Evolutionary conservation across 257 asterid genomes (phyloP).

Genomic region (Dorcoceras hygrometricum): DNA sequence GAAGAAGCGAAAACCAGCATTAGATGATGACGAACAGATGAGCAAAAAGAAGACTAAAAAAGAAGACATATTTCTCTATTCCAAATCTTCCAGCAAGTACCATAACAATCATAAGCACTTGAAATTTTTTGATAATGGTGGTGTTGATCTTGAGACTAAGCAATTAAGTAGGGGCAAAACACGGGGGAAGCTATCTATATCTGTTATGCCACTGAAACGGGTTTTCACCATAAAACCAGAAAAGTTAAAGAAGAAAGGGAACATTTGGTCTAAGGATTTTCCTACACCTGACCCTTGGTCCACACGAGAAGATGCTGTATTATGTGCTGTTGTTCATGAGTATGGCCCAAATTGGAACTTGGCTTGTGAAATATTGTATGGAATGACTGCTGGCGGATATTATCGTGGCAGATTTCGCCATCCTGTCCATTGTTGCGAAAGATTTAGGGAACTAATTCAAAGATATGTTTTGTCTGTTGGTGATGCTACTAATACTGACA

Average conservation of each 20-base stretch:
- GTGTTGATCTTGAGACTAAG: constrained; percentile 53
- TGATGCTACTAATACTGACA: constrained; percentile 66
- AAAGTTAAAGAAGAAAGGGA: constrained; percentile 69
- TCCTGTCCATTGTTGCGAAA: constrained; percentile 89
- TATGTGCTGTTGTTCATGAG: constrained; percentile 80
- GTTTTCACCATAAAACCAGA: constrained; percentile 72
- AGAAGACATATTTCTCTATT: constrained; percentile 32
- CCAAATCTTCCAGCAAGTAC: constrained; percentile 46
- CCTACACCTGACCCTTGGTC: constrained; percentile 84
- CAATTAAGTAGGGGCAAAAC: constrained; percentile 51
- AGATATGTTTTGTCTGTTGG: constrained; percentile 63
- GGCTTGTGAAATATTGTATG: constrained; percentile 75
- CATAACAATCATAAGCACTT: constrained; percentile 47
- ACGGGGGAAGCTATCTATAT: constrained; percentile 66
- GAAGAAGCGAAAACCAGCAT: constrained; percentile 60
- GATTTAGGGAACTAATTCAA: constrained; percentile 86
- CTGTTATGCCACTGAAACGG: constrained; percentile 65
- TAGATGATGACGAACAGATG: constrained; percentile 54
- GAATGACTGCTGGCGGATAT: constrained; percentile 71
- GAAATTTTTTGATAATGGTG: constrained; percentile 43
- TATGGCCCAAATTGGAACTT: constrained; percentile 91
- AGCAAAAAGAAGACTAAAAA: constrained; percentile 65
- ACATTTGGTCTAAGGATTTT: constrained; percentile 56
- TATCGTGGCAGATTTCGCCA: constrained; percentile 84
- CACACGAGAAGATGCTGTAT: constrained; percentile 73